Evolutionary conservation across 805 yeast genomes (phyloP).

Genomic region (Wickerhamomyces subpelliculosus): DNA sequence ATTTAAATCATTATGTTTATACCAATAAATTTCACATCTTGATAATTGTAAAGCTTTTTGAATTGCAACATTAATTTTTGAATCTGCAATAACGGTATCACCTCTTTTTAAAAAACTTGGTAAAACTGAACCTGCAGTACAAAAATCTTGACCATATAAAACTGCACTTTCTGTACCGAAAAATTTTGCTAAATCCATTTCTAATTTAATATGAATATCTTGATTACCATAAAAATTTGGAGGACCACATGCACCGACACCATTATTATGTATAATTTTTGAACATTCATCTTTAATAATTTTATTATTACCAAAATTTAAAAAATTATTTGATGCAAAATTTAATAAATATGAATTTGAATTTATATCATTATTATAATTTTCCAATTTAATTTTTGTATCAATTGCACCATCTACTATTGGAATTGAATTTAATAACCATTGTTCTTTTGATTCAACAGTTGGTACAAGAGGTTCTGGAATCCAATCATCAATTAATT

Average conservation of each 20-base stretch:
- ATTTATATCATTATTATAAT: too few relatives aligned
- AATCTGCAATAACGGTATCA: constrained; percentile 84
- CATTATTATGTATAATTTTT: constrained; percentile 55
- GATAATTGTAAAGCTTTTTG: constrained; percentile 87
- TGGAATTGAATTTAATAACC: constrained; percentile 64
- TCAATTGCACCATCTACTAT: constrained; percentile 47
- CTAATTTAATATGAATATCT: constrained; percentile 79
- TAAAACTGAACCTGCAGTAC: constrained; percentile 78
- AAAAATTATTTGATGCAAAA: constrained; percentile 65
- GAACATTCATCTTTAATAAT: constrained; percentile 47
- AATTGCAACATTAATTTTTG: constrained; percentile 63
- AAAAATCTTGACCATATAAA: constrained; percentile 88
- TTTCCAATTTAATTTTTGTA: constrained; percentile 19
- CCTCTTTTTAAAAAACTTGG: constrained; percentile 96
- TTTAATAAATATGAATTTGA: constrained; percentile 48
- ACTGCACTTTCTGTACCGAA: constrained; percentile 75
- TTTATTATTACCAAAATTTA: constrained; percentile 48
- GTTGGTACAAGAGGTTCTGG: constrained; percentile 77
- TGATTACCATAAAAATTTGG: constrained; percentile 96
- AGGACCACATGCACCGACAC: constrained; percentile 99
- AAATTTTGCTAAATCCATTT: constrained; percentile 65
- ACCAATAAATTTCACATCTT: constrained; percentile 69
- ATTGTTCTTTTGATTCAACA: constrained; percentile 40
- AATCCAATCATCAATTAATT: constrained; percentile 82
- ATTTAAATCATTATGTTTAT: constrained; percentile 82